These are phyloP conservation scores for Plasmodium reichenowi DNA, from an alignment of 169 alveolate genomes.

Conservation along the genomic window DNA sequence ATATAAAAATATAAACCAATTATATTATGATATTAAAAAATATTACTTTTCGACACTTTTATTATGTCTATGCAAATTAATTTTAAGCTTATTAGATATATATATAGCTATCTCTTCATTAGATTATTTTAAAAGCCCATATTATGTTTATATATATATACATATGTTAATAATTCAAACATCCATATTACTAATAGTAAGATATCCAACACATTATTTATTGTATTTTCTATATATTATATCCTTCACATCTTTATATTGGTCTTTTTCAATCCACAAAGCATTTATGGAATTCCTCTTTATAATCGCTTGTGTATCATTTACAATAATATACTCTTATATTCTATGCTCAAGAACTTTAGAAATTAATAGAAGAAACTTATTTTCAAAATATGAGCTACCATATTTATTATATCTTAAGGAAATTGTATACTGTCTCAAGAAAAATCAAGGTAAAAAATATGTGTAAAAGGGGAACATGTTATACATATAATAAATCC, in stretches of 20 bases:
- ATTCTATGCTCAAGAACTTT: slow-evolving; percentile 76
- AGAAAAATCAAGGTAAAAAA: background rate
- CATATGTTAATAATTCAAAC: slow-evolving; percentile 67
- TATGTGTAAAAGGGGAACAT: background rate
- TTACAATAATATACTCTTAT: slow-evolving; percentile 76
- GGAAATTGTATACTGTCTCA: slow-evolving; percentile 72
- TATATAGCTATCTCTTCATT: slow-evolving; percentile 55
- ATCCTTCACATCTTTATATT: slow-evolving; percentile 43
- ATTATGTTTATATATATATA: slow-evolving; percentile 52
- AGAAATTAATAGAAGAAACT: slow-evolving; percentile 80
- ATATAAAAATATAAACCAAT: slow-evolving; percentile 27
- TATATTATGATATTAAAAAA: slow-evolving; percentile 36
- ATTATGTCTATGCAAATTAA: slow-evolving; percentile 40
- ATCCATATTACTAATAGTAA: slow-evolving; percentile 51
- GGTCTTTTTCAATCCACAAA: slow-evolving; percentile 52
- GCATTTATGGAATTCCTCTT: slow-evolving; percentile 61
- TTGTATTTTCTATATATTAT: slow-evolving; percentile 26
- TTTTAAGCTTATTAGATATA: slow-evolving; percentile 40
- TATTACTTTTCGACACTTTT: slow-evolving; percentile 76
- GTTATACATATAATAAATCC: no score
- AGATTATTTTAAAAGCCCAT: slow-evolving; percentile 47
- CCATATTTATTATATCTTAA: slow-evolving; percentile 82
- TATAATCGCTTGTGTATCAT: slow-evolving; percentile 67
- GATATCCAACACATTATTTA: slow-evolving; percentile 72
- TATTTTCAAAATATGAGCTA: slow-evolving; percentile 82